These are phyloP conservation scores for Erodium trifolium DNA, from an alignment of 441 rosid genomes.

Conservation along the genomic window DNA sequence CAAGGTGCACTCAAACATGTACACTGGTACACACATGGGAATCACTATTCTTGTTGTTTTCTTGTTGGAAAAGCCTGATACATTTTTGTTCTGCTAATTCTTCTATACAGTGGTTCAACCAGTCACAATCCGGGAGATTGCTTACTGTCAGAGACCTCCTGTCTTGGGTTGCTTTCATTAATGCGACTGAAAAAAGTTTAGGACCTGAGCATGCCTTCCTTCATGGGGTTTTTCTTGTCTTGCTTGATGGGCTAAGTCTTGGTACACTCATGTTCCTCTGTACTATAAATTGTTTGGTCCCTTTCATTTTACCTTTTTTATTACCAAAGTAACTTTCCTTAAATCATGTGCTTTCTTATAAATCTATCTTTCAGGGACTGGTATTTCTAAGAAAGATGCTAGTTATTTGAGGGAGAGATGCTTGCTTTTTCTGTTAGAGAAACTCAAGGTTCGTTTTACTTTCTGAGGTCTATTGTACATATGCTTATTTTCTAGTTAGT, in stretches of 20 bases:
- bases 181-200: conserved; percentile 43
- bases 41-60: neutral
- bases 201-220: conserved; percentile 57
- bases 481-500: neutral
- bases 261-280: conserved; percentile 36
- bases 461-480: conserved; percentile 3
- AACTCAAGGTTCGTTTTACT: conserved; percentile 41
- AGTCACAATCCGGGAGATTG: conserved; percentile 64
- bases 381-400: conserved; percentile 60
- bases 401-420: conserved; percentile 53
- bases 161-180: conserved; percentile 80
- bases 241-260: conserved; percentile 91
- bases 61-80: conserved; percentile 4
- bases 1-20: neutral
- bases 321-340: neutral
- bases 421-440: conserved; percentile 56
- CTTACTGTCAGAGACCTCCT: conserved; percentile 96
- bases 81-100: conserved; percentile 11
- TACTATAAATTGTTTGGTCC: neutral
- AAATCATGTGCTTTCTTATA: conserved; percentile 4
- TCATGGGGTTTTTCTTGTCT: conserved; percentile 91
- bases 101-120: conserved; percentile 74
- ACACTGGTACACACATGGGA: too few species aligned
- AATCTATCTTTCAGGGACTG: conserved; percentile 49
- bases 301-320: neutral